These are phyloP conservation scores for Collybia mongolica DNA, from an alignment of 768 basidiomycete genomes.

Conservation along the genomic window DNA sequence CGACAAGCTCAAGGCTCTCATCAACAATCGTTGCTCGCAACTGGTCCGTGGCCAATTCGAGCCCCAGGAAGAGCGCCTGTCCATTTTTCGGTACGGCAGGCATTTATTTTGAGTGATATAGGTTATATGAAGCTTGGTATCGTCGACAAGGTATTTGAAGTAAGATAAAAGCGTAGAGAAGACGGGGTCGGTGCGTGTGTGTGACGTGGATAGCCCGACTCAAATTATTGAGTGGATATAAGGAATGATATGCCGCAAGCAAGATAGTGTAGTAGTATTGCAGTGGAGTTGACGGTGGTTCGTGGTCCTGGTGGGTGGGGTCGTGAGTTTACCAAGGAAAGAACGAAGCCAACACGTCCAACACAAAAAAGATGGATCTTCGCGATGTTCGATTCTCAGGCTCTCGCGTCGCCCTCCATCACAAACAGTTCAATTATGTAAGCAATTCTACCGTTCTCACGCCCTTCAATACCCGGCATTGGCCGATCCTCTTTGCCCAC, in stretches of 20 bases:
- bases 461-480: not conserved
- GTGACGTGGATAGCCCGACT: slow-evolving; percentile 6
- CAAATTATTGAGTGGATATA: slow-evolving; percentile 8
- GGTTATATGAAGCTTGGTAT: slow-evolving; percentile 15
- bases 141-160: slow-evolving; percentile 18
- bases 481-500: too few species aligned
- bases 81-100: slow-evolving; percentile 42
- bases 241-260: not conserved
- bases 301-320: slow-evolving; percentile 5
- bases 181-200: slow-evolving; percentile 8
- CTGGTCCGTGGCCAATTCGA: slow-evolving; percentile 85
- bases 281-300: not conserved
- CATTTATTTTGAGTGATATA: slow-evolving; percentile 31
- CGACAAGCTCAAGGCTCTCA: slow-evolving; percentile 77
- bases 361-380: slow-evolving; percentile 15
- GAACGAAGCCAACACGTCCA: slow-evolving; percentile 14
- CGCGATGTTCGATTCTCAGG: slow-evolving; percentile 16
- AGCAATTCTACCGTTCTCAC: slow-evolving; percentile 12
- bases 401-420: slow-evolving; percentile 15
- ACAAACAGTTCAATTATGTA: slow-evolving; percentile 8
- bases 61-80: slow-evolving; percentile 71
- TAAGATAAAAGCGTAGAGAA: slow-evolving; percentile 5
- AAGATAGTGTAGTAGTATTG: not conserved
- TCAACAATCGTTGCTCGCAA: slow-evolving; percentile 82
- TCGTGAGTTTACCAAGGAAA: slow-evolving; percentile 7